phyloP scores from a whole-genome alignment of 768 basidiomycete species.

The Pleurotus salmoneostramineus region DNA sequence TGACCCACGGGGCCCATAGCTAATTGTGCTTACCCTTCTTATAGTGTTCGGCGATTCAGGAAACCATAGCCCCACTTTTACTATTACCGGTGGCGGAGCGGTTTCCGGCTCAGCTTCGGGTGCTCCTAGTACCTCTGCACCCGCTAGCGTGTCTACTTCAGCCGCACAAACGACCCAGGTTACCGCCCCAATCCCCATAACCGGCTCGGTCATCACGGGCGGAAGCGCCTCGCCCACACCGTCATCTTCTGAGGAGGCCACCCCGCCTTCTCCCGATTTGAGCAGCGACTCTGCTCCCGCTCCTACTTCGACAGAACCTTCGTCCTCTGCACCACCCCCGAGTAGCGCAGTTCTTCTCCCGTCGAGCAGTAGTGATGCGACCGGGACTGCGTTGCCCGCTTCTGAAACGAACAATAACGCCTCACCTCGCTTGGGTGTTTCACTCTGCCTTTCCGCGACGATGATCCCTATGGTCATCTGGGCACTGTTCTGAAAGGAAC shows the following conservation, averaged over 20 bases:
- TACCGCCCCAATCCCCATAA: conserved; percentile 25
- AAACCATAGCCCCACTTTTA: conserved; percentile 55
- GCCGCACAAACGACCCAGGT: conserved; percentile 12
- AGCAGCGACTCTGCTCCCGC: not conserved
- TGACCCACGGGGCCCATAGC: not conserved
- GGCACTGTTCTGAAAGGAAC: not conserved
- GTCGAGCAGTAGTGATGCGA: not conserved
- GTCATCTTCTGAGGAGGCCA: conserved; percentile 5
- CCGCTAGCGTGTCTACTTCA: conserved; percentile 12
- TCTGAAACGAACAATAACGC: not conserved
- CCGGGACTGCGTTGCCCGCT: conserved; percentile 1
- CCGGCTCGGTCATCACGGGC: conserved; percentile 25
- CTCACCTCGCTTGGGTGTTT: not conserved
- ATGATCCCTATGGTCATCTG: not conserved
- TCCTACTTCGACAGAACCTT: not conserved
- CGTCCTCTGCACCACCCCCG: not conserved
- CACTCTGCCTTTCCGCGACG: not conserved
- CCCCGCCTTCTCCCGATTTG: not conserved
- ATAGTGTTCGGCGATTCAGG: conserved; percentile 70
- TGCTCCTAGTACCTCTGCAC: conserved; percentile 8
- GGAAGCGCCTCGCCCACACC: conserved; percentile 11
- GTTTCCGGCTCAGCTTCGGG: conserved; percentile 17
- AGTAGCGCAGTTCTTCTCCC: not conserved
- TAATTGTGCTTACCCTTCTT: conserved; percentile 2
- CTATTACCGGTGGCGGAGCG: conserved; percentile 45